Conservation (phyloP, 1,284 basidiomycete species). For the Boletus sp. region DNA sequence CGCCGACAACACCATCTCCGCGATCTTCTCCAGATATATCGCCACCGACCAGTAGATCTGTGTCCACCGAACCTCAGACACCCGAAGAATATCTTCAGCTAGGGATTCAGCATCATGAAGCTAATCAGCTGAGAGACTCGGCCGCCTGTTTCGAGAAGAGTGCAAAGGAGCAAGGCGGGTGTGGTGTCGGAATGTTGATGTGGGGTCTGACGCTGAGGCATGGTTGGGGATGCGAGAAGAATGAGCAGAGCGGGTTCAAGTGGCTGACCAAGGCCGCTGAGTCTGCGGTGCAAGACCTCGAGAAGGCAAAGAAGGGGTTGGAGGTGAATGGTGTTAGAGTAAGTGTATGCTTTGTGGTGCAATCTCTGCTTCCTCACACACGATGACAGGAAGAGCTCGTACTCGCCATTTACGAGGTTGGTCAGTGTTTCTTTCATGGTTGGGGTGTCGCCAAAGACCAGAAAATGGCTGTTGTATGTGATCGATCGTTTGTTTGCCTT, state of each 20-base stretch:
- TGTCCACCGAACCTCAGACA: slow-evolving; percentile 37
- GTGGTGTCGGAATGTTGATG: slow-evolving; percentile 91
- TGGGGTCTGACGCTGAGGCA: slow-evolving; percentile 88
- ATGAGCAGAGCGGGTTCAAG: slow-evolving; percentile 77
- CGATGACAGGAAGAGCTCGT: slow-evolving; percentile 71
- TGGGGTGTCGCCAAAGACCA: slow-evolving; percentile 89
- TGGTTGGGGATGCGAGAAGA: slow-evolving; percentile 85
- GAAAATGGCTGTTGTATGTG: slow-evolving; percentile 80
- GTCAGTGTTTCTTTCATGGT: slow-evolving; percentile 90
- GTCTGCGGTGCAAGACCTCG: slow-evolving; percentile 77
- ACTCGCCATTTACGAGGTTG: slow-evolving; percentile 90
- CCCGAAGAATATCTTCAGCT: slow-evolving; percentile 71
- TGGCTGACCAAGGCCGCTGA: slow-evolving; percentile 87
- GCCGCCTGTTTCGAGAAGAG: slow-evolving; percentile 81
- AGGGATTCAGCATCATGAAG: slow-evolving; percentile 83
- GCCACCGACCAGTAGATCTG: slow-evolving; percentile 22
- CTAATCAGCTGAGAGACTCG: slow-evolving; percentile 73
- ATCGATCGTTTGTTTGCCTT: slow-evolving; percentile 4
- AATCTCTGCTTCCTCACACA: slow-evolving; percentile 2
- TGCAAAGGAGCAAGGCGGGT: slow-evolving; percentile 77
- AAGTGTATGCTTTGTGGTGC: slow-evolving; percentile 16
- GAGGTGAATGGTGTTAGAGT: slow-evolving; percentile 48
- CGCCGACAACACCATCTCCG: slow-evolving; percentile 19
- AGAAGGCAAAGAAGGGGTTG: slow-evolving; percentile 50
- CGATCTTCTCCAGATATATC: slow-evolving; percentile 25